A percentile compares a stretch with the other conserved stretches of the same genome.
phyloP scores from a whole-genome alignment of 768 basidiomycete species.

The Boletales sp. region DNA sequence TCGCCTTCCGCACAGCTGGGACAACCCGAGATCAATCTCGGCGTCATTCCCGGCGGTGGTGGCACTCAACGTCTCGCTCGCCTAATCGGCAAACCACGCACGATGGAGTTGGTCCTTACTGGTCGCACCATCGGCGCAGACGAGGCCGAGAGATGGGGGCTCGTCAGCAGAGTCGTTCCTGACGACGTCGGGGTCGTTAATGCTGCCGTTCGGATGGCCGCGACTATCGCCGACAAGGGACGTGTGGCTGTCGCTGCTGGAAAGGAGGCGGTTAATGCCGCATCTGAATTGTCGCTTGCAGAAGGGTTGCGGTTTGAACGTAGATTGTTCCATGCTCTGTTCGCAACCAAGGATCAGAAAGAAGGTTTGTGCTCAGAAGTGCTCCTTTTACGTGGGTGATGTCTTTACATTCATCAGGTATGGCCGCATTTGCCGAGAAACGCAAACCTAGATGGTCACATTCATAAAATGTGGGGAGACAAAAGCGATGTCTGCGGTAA shows the following conservation, averaged over 20 bases:
- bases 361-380: conserved; percentile 58
- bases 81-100: conserved; percentile 84
- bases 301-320: conserved; percentile 89
- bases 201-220: conserved; percentile 81
- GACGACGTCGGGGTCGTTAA: conserved; percentile 81
- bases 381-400: not conserved
- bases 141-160: conserved; percentile 85
- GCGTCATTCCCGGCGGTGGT: conserved; percentile 92
- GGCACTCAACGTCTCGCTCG: conserved; percentile 88
- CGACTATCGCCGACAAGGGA: conserved; percentile 77
- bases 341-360: conserved; percentile 93
- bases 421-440: conserved; percentile 94
- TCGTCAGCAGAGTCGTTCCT: conserved; percentile 77
- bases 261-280: conserved; percentile 95
- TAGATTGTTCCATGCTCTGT: conserved; percentile 84
- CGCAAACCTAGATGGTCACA: conserved; percentile 82
- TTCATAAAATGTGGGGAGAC: conserved; percentile 13
- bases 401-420: conserved; percentile 50
- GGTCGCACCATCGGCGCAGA: conserved; percentile 77
- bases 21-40: conserved; percentile 95
- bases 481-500: too few relatives aligned
- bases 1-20: conserved; percentile 90
- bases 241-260: conserved; percentile 78
- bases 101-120: conserved; percentile 93
- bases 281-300: conserved; percentile 73